phyloP scores from a whole-genome alignment of 441 rosid species.

The Corymbia citriodora region DNA sequence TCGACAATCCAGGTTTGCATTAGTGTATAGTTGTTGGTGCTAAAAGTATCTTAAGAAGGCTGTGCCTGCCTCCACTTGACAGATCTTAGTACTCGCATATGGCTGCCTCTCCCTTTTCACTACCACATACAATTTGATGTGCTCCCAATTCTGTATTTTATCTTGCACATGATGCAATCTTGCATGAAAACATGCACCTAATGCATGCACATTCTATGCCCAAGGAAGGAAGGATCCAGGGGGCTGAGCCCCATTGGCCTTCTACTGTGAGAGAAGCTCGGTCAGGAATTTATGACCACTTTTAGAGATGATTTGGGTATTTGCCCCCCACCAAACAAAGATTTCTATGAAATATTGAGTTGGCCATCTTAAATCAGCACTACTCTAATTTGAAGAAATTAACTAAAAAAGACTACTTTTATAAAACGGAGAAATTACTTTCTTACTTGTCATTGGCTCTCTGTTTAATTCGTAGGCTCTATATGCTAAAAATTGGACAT shows the following conservation, averaged over 20 bases:
- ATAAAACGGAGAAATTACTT: not conserved
- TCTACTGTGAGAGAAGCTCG: not conserved
- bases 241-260: not conserved
- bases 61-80: not conserved
- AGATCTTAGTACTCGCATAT: not conserved
- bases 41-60: not conserved
- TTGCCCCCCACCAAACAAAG: not conserved
- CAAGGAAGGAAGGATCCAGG: not conserved
- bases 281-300: not conserved
- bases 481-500: not conserved
- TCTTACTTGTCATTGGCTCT: not conserved
- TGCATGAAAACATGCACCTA: not conserved
- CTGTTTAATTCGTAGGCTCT: not conserved
- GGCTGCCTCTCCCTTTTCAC: not conserved
- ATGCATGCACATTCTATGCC: not conserved
- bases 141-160: not conserved
- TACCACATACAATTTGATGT: not conserved
- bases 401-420: not conserved
- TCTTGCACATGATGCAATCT: not conserved
- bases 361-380: not conserved
- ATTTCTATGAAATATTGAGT: not conserved
- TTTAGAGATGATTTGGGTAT: not conserved
- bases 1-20: constrained; percentile 74
- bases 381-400: not conserved
- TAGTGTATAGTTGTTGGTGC: not conserved